These are phyloP conservation scores for Phytopythium kandeliae DNA, from an alignment of 352 stramenopile species.

Conservation along the genomic window DNA sequence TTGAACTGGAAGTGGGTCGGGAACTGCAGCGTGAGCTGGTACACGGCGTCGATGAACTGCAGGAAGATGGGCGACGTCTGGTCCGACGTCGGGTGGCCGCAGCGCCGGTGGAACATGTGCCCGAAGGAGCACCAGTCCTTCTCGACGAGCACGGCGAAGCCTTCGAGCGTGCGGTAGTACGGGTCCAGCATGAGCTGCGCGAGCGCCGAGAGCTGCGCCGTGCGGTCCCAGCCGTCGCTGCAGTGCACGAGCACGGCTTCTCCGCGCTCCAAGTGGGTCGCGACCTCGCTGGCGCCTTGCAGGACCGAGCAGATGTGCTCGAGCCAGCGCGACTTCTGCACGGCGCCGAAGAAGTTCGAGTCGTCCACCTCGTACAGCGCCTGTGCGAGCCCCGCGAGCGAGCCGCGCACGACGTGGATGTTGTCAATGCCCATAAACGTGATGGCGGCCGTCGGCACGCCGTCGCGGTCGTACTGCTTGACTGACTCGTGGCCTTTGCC, in stretches of 20 bases:
- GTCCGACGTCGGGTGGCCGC: conserved; percentile 76
- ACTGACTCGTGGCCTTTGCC: conserved; percentile 90
- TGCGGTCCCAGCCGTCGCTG: conserved; percentile 84
- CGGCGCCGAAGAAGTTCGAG: conserved; percentile 79
- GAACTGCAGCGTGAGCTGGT: conserved; percentile 96
- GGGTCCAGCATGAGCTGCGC: conserved; percentile 45
- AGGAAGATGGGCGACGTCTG: conserved; percentile 98
- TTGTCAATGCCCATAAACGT: conserved; percentile 89
- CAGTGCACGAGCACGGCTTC: conserved; percentile 80
- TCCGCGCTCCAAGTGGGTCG: conserved; percentile 65
- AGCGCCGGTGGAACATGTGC: conserved; percentile 84
- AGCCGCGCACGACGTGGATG: conserved; percentile 80
- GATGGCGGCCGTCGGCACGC: conserved; percentile 61
- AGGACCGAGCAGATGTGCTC: conserved; percentile 80
- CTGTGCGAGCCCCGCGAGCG: conserved; percentile 59
- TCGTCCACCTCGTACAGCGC: conserved; percentile 82
- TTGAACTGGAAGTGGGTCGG: conserved; percentile 99
- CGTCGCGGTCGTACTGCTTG: conserved; percentile 81
- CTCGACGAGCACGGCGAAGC: conserved; percentile 77
- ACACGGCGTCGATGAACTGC: conserved; percentile 98
- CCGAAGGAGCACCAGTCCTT: conserved; percentile 89
- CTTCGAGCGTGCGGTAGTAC: no score
- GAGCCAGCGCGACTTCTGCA: conserved; percentile 82
- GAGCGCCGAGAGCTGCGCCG: conserved; percentile 64
- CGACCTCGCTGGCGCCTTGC: conserved; percentile 66